Percentiles rank a stretch among this genome's conserved stretches.
Conservation (phyloP, 441 rosid genomes). For the Pelargonium cotyledonis region DNA sequence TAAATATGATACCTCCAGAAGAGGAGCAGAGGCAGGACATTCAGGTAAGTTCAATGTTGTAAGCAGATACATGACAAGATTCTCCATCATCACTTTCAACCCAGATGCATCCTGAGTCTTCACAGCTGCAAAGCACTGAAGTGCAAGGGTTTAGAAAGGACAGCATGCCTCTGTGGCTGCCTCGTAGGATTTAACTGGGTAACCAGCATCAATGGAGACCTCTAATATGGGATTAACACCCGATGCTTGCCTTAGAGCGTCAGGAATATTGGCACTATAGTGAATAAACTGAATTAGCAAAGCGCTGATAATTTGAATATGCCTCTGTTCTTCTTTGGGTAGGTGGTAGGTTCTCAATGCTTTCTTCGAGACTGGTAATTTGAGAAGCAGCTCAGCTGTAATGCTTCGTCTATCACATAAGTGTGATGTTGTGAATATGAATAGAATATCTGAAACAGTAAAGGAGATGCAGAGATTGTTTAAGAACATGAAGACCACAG, state of each 20-base stretch:
- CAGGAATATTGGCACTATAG: slow-evolving; percentile 84
- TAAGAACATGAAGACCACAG: slow-evolving; percentile 12
- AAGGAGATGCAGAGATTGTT: slow-evolving; percentile 13
- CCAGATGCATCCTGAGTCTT: slow-evolving; percentile 96
- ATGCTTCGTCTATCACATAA: slow-evolving; percentile 78
- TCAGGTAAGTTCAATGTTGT: slow-evolving; percentile 89
- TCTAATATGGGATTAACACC: slow-evolving; percentile 55
- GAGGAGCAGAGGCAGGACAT: slow-evolving; percentile 90
- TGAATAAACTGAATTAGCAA: slow-evolving; percentile 86
- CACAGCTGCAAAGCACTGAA: slow-evolving; percentile 79
- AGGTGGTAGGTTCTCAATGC: slow-evolving; percentile 78
- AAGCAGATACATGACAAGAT: slow-evolving; percentile 83
- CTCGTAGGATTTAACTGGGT: slow-evolving; percentile 67
- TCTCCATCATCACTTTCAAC: slow-evolving; percentile 83
- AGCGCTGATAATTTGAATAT: slow-evolving; percentile 96
- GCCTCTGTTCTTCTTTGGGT: slow-evolving; percentile 98
- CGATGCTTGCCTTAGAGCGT: slow-evolving; percentile 59
- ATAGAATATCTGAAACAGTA: slow-evolving; percentile 71
- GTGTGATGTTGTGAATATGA: slow-evolving; percentile 79
- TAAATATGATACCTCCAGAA: slow-evolving; percentile 63
- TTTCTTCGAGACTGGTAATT: slow-evolving; percentile 83
- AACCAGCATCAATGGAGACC: slow-evolving; percentile 62
- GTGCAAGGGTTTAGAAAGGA: slow-evolving; percentile 94
- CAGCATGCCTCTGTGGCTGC: slow-evolving; percentile 87
- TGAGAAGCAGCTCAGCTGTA: slow-evolving; percentile 67